These are phyloP conservation scores for Xylaria polymorpha DNA, from an alignment of 2,329 filamentous ascomycete species.

Conservation along the genomic window DNA sequence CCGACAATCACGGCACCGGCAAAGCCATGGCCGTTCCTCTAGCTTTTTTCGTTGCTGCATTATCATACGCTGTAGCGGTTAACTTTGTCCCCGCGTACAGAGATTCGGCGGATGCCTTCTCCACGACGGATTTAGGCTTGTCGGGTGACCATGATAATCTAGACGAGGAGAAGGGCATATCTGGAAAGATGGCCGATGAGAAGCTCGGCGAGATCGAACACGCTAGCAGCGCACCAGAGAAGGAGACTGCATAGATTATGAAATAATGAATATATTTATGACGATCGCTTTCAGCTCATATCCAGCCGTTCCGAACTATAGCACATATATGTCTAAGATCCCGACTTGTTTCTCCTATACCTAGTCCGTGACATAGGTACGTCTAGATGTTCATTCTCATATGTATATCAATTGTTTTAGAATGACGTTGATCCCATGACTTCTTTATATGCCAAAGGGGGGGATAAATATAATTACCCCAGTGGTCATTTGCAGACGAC, in stretches of 20 bases:
- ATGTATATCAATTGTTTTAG: neutral
- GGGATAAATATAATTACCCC: neutral
- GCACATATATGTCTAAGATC: neutral
- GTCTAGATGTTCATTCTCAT: neutral
- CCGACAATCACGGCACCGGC: slow-evolving; percentile 70
- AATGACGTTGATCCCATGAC: neutral
- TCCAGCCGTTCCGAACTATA: neutral
- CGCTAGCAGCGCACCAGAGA: neutral
- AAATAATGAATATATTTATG: neutral
- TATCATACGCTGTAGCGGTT: slow-evolving; percentile 67
- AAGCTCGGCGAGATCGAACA: slow-evolving; percentile 34
- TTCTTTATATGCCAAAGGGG: neutral
- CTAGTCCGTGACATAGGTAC: neutral
- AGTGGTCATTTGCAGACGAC: neutral
- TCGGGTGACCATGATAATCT: slow-evolving; percentile 6
- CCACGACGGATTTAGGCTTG: slow-evolving; percentile 58
- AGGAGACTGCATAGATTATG: neutral
- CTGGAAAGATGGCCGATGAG: slow-evolving; percentile 30
- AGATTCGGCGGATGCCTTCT: slow-evolving; percentile 69
- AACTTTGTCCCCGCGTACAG: slow-evolving; percentile 76
- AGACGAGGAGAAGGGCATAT: slow-evolving; percentile 47
- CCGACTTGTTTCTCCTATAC: neutral
- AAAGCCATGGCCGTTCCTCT: slow-evolving; percentile 75
- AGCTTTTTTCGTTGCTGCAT: slow-evolving; percentile 66
- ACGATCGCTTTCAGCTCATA: neutral